A percentile compares a stretch with the other conserved stretches of the same genome.
Conservation (phyloP, 441 rosid species). For the Corymbia citriodora region DNA sequence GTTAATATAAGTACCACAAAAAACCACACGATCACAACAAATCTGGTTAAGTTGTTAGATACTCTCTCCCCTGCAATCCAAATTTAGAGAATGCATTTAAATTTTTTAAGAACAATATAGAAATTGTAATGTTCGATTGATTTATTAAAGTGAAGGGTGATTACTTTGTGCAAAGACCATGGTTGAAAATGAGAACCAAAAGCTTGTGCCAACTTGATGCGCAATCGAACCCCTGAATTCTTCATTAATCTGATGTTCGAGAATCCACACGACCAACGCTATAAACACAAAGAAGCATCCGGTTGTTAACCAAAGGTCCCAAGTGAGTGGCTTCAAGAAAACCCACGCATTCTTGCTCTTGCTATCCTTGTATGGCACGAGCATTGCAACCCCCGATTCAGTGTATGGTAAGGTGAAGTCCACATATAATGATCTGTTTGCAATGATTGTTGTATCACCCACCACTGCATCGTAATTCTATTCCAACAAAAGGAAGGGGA, state of each 20-base stretch:
- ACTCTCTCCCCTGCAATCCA: slow-evolving; percentile 47
- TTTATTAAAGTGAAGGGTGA: not conserved
- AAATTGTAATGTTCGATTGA: not conserved
- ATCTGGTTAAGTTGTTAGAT: slow-evolving; percentile 36
- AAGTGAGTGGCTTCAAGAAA: slow-evolving; percentile 56
- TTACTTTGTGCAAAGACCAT: slow-evolving; percentile 63
- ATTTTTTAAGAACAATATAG: not conserved
- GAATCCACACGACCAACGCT: slow-evolving; percentile 47
- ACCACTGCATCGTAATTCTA: slow-evolving; percentile 47
- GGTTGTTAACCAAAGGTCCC: slow-evolving; percentile 44
- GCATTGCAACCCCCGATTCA: slow-evolving; percentile 45
- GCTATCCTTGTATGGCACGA: slow-evolving; percentile 27
- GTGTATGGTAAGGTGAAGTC: slow-evolving; percentile 59
- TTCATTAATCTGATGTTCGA: slow-evolving; percentile 51
- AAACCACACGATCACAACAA: slow-evolving; percentile 49
- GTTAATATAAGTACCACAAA: slow-evolving; percentile 54
- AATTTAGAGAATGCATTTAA: not conserved
- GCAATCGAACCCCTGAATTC: slow-evolving; percentile 46
- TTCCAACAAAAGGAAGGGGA: not conserved
- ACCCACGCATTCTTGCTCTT: slow-evolving; percentile 24
- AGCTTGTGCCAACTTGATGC: slow-evolving; percentile 51
- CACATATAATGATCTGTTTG: slow-evolving; percentile 37
- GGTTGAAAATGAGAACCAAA: slow-evolving; percentile 71
- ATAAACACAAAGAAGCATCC: slow-evolving; percentile 37
- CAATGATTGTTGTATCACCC: slow-evolving; percentile 53